Percentiles rank a stretch among this genome's conserved stretches.
phyloP scores from a whole-genome alignment of 257 asterid genomes.

The Plectranthus barbatus region DNA sequence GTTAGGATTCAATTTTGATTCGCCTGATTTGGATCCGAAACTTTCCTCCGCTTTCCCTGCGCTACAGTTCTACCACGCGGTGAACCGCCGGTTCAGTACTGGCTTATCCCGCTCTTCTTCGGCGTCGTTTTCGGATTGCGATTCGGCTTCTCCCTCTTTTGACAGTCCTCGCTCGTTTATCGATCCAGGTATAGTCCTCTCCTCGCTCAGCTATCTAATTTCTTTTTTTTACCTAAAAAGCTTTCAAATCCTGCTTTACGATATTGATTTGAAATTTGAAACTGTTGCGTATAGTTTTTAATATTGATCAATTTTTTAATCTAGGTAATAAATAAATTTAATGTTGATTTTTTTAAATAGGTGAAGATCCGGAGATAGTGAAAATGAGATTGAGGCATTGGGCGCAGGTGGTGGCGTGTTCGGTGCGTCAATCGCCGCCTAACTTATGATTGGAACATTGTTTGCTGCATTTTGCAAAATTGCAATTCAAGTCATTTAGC shows the following conservation, averaged over 20 bases:
- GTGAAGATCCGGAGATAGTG: constrained; percentile 46
- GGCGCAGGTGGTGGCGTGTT: constrained; percentile 80
- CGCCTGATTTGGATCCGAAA: constrained; percentile 56
- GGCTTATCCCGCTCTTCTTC: constrained; percentile 42
- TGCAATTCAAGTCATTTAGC: constrained; percentile 5
- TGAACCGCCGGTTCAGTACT: constrained; percentile 24
- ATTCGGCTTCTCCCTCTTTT: constrained; percentile 12
- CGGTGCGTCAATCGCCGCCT: constrained; percentile 36
- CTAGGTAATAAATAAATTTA: background rate
- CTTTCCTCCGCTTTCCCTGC: constrained; percentile 57
- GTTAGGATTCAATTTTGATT: constrained; percentile 54
- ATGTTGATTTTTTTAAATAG: constrained; percentile 14
- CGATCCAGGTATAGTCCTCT: constrained; percentile 46
- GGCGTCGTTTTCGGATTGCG: constrained; percentile 30
- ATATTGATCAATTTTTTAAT: background rate
- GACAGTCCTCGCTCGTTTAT: constrained; percentile 29
- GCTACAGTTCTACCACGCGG: constrained; percentile 49
- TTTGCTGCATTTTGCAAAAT: constrained; percentile 17
- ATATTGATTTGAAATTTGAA: background rate
- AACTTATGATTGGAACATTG: constrained; percentile 12
- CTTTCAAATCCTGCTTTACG: background rate
- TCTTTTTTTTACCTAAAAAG: background rate
- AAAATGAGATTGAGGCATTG: constrained; percentile 62
- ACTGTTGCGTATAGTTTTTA: background rate
- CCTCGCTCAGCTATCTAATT: background rate